These are phyloP conservation scores for Pochonia chlamydosporia DNA, from an alignment of 2,329 filamentous ascomycete genomes.

Conservation along the genomic window DNA sequence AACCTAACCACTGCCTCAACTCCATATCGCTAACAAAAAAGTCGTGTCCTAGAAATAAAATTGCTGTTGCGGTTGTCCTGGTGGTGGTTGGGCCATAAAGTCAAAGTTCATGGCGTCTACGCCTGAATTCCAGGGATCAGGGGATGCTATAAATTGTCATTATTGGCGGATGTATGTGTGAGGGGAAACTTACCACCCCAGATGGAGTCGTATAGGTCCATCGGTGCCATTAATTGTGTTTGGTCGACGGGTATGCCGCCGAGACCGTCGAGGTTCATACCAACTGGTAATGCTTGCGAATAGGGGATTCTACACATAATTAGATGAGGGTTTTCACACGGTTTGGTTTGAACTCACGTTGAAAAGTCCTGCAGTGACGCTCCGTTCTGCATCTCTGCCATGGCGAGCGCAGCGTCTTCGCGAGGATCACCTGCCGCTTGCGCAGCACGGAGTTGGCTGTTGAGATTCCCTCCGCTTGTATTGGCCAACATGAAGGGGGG, in stretches of 20 bases:
- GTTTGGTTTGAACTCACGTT: slow-evolving; percentile 26
- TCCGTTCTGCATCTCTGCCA: slow-evolving; percentile 60
- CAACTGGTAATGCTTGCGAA: slow-evolving; percentile 29
- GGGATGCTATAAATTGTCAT: slow-evolving; percentile 39
- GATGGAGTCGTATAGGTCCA: slow-evolving; percentile 64
- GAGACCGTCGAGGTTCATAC: slow-evolving; percentile 37
- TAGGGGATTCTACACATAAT: slow-evolving; percentile 31
- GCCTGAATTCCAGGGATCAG: slow-evolving; percentile 51
- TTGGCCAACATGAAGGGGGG: slow-evolving; percentile 18
- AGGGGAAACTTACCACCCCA: slow-evolving; percentile 54
- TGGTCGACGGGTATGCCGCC: slow-evolving; percentile 49
- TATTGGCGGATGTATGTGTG: not conserved
- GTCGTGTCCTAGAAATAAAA: slow-evolving; percentile 45
- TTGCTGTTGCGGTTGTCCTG: slow-evolving; percentile 51
- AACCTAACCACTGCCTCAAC: not conserved
- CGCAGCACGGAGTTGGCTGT: slow-evolving; percentile 20
- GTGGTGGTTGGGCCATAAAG: slow-evolving; percentile 53
- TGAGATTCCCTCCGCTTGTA: slow-evolving; percentile 16
- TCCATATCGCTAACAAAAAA: not conserved
- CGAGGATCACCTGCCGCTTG: slow-evolving; percentile 42
- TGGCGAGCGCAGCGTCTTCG: slow-evolving; percentile 57
- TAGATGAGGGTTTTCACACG: no score
- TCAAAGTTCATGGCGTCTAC: slow-evolving; percentile 55
- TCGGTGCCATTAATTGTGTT: slow-evolving; percentile 55
- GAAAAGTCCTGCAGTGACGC: slow-evolving; percentile 40